Base-by-base conservation (phyloP, 768 basidiomycete species). In the Melanogaster broomeanus region DNA sequence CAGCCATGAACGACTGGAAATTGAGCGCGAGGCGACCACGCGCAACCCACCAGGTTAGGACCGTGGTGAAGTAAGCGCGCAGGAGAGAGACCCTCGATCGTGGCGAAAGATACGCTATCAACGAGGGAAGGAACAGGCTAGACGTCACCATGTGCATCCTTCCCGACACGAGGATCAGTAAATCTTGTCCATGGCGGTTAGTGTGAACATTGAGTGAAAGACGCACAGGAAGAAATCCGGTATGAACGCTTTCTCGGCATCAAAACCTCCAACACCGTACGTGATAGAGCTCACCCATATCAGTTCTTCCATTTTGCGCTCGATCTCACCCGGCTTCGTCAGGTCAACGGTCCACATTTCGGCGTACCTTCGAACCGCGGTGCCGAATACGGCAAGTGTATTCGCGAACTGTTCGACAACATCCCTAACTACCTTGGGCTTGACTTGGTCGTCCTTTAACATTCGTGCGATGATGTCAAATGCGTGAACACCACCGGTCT, bases 241-340 rank as follows among this genome's bases (percentile, higher is more conserved):
- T 34, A 11, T 40, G 38, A 57, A 53, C 48, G 87, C 81, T 1
- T 76, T 78, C 22, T 76, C 73, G 72, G 82, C 83, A 34, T 72
- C 67, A 72, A 76, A 81, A 4, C 81, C 85, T 6, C 75, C 78
- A 18, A 82, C 69, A 2, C 76, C 82, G 53, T 83, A 90, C 19
- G 84, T 56, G n/a, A 86, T 49, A 0, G 70, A 69, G 39, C 72
- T 76, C n/a, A 77, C 66, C 82, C 85, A 90, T 6, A 71, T 60
- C 4, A 90, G 56, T 57, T 90, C 87, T 55, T 84, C 83, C 22
- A 84, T 72, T 64, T 86, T 88, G 16, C 71, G 64, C n/a, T 75
- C 72, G 6, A 83, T 57, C 55, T 76, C 71, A 28, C 68, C 57
- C 34, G 73, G 57, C 47, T 70, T 53, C 33, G 54, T 50, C 37